Evolutionary conservation across 257 asterid species (phyloP).

Genomic region (Leonotis leonurus): DNA sequence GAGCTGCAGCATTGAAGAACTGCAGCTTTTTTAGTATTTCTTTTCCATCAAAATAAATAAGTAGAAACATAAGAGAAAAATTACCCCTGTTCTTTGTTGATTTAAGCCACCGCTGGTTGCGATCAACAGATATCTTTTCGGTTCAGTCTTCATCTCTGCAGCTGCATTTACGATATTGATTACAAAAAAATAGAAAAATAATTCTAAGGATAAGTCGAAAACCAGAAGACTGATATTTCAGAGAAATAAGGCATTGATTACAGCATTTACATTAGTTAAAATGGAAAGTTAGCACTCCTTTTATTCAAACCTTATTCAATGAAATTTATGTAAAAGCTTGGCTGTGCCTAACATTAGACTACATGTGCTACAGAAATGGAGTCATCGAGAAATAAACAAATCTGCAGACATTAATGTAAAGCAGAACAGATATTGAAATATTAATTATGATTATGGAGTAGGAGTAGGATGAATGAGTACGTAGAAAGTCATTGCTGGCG

Average conservation of each 20-base stretch:
- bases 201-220: background rate
- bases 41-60: background rate
- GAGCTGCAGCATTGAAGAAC: background rate
- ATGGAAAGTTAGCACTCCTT: background rate
- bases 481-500: constrained; percentile 35
- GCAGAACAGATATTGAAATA: background rate
- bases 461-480: background rate
- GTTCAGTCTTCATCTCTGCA: constrained; percentile 28
- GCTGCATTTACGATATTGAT: constrained; percentile 25
- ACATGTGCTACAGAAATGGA: no score
- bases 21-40: no score
- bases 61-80: background rate
- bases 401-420: background rate
- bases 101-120: constrained; percentile 83
- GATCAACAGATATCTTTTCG: constrained; percentile 50
- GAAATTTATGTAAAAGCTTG: no score
- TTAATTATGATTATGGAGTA: constrained; percentile 1
- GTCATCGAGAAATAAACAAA: background rate
- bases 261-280: background rate
- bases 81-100: constrained; percentile 88
- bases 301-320: background rate
- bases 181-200: background rate
- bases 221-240: background rate
- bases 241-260: background rate
- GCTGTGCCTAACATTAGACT: background rate